Evolutionary conservation across 2,329 filamentous ascomycete genomes (phyloP), one percentile per base, ranked within the genome.

Genomic region (Exutisphaerella laricina): DNA sequence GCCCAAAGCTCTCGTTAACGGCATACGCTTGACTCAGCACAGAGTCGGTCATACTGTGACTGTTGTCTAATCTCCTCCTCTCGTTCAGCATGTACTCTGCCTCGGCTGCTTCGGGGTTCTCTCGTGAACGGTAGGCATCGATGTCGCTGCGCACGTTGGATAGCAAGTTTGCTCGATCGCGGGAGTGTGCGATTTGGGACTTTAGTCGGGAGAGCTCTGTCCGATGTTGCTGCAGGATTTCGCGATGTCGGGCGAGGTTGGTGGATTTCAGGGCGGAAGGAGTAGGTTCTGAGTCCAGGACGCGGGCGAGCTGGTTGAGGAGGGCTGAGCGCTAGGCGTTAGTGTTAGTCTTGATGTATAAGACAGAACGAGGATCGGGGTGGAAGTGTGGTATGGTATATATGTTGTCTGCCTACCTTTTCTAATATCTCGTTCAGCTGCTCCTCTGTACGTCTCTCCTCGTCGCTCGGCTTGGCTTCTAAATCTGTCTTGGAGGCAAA

Each of bases 11-110:
- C 69, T 97, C 88, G 63, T 95, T 94, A 40, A 97, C 88, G 8
- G 90, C 89, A 68, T 98, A 98, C 5, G 92, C 92, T 71, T 97
- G 92, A 62, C 84, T 89, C 46, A 98, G 74, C 23, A 98, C 88
- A 50, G 79, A 85, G 65, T 98, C 92, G 35, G 88, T 84, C 73
- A 94, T 82, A 55, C 80, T 84, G 67, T 97, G 85, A 59, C 86
- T 94, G 63, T 88, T 84, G 62, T 98, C 92, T 60, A 98, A 80
- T 51, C 85, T 79, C 49, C 74, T 72, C 39, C 92, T 78, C 74
- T 98, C 92, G 57, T 86, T 84, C 20, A 98, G 77, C 89, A 98
- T 96, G 71, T 97, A 98, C 48, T 98, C 90, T 34, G 88, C 88
- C 69, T 97, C 92, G 41, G 83, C 85, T 2, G 81, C 80, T 55